Evolutionary conservation across 371 early-diverging fungal genomes (phyloP).

Genomic region (Rhizopus arrhizus): DNA sequence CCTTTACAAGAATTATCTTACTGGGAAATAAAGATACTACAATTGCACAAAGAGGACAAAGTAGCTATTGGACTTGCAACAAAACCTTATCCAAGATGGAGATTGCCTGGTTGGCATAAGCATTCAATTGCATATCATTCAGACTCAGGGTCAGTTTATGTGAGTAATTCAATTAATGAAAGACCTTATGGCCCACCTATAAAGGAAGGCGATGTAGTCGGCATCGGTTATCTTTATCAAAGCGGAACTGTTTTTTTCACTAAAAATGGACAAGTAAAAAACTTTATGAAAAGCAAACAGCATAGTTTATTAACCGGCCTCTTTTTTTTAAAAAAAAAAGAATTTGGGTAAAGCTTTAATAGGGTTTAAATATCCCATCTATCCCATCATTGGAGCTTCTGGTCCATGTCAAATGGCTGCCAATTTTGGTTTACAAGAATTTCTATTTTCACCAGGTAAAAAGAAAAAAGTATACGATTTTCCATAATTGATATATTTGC

Average conservation of each 20-base stretch:
- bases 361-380: conserved; percentile 51
- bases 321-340: conserved; percentile 7
- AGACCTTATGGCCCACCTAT: conserved; percentile 60
- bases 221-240: conserved; percentile 67
- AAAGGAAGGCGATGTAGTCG: conserved; percentile 72
- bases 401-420: conserved; percentile 58
- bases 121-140: conserved; percentile 73
- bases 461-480: neutral
- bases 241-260: conserved; percentile 74
- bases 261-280: conserved; percentile 61
- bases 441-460: conserved; percentile 26
- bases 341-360: conserved; percentile 55
- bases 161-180: conserved; percentile 65
- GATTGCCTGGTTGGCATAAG: conserved; percentile 63
- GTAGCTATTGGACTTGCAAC: conserved; percentile 65
- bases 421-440: conserved; percentile 56
- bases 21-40: conserved; percentile 70
- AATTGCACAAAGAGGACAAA: conserved; percentile 35
- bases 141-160: conserved; percentile 52
- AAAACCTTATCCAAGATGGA: conserved; percentile 63
- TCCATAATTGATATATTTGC: conserved; percentile 21
- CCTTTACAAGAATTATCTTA: conserved; percentile 69
- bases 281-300: neutral
- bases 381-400: conserved; percentile 56
- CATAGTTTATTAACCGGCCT: neutral